Conservation (phyloP, 225 moss, liverwort and hornwort genomes). For the Takakia lepidozioides region DNA sequence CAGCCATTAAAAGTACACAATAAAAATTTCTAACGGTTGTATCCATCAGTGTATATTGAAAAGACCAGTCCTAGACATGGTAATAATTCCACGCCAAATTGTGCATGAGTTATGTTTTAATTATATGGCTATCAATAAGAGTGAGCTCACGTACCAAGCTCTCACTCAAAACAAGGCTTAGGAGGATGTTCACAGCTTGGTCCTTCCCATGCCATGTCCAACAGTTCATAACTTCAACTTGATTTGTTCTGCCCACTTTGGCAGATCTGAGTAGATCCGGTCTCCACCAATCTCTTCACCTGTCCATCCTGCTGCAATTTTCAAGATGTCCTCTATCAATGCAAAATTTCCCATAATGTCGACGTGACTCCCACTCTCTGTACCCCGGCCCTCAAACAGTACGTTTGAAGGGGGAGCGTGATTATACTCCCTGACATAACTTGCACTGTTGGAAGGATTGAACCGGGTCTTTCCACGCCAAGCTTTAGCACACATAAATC, state of each 20-base stretch:
- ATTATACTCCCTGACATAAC: constrained; percentile 30
- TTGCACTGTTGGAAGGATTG: constrained; percentile 33
- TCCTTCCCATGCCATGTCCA: too few relatives aligned
- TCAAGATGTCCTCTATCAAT: constrained; percentile 46
- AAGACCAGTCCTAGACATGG: too few relatives aligned
- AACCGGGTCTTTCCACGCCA: constrained; percentile 56
- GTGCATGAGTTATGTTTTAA: too few relatives aligned
- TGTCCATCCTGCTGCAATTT: constrained; percentile 36
- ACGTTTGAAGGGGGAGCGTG: constrained; percentile 40
- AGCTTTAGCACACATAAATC: constrained; percentile 57
- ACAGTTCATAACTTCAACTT: constrained; percentile 21
- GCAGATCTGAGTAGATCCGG: constrained; percentile 32
- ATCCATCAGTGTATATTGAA: too few relatives aligned
- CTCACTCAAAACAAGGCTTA: too few relatives aligned
- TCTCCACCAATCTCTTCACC: constrained; percentile 56
- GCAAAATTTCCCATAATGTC: constrained; percentile 65
- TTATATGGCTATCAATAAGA: too few relatives aligned
- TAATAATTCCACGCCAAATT: too few relatives aligned
- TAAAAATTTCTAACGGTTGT: too few relatives aligned
- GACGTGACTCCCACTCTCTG: constrained; percentile 56
- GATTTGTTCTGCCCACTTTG: constrained; percentile 35
- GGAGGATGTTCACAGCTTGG: too few relatives aligned
- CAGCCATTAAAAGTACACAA: too few relatives aligned
- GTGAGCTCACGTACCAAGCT: too few relatives aligned
- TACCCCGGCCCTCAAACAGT: constrained; percentile 50